phyloP scores from a whole-genome alignment of 2,329 filamentous ascomycete genomes.

The Aureobasidium namibiae region DNA sequence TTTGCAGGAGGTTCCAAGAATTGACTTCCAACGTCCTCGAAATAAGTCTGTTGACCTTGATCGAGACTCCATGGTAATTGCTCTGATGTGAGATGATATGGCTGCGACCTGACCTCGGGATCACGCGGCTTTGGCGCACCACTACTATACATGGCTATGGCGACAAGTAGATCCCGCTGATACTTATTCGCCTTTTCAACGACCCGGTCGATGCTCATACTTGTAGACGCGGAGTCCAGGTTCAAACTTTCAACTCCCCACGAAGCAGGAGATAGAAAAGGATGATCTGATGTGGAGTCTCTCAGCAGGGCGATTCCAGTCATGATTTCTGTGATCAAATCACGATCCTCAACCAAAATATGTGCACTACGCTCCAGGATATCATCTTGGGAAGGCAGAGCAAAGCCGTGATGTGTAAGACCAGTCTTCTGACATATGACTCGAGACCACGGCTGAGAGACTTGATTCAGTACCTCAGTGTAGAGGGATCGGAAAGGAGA shows the following conservation, averaged over 20 bases:
- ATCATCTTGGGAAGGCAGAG: slow-evolving; percentile 49
- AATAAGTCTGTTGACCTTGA: slow-evolving; percentile 43
- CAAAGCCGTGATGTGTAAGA: slow-evolving; percentile 34
- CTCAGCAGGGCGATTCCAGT: neutral
- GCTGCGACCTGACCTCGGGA: neutral
- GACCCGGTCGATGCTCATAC: neutral
- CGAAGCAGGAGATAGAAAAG: neutral
- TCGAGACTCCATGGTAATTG: slow-evolving; percentile 45
- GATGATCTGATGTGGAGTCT: slow-evolving; percentile 1
- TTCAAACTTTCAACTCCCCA: neutral
- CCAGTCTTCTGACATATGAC: slow-evolving; percentile 70
- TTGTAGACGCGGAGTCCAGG: neutral
- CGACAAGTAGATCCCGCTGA: slow-evolving; percentile 11
- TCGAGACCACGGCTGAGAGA: slow-evolving; percentile 58
- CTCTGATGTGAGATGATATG: neutral
- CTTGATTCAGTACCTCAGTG: slow-evolving; percentile 54
- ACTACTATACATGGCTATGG: neutral
- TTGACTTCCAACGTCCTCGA: neutral
- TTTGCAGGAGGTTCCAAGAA: neutral
- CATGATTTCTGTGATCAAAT: slow-evolving; percentile 1
- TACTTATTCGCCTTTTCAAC: slow-evolving; percentile 12
- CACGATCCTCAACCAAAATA: neutral
- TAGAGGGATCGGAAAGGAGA: neutral
- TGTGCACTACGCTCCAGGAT: slow-evolving; percentile 20
- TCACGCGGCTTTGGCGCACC: neutral